Evolutionary conservation across 495 filamentous ascomycete genomes (phyloP), one percentile per base, ranked within the genome.

Genomic region (Hypomontagnella monticulosa): DNA sequence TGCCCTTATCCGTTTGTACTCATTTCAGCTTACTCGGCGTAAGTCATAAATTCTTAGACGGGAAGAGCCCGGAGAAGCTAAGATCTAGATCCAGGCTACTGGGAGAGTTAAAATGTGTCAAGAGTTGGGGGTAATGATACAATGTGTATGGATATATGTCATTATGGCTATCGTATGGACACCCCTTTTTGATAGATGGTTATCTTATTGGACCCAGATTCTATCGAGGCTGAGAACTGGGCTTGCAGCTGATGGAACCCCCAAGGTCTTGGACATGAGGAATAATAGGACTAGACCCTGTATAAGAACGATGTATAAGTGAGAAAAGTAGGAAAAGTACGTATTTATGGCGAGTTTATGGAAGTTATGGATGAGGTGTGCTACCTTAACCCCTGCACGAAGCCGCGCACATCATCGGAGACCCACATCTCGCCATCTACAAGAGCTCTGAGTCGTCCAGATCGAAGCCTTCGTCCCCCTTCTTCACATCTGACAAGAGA

Each of bases 381-480:
- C 38, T 42, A 42, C 16, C 30, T 44, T 15, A 47, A 41, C 30
- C 54, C 59, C 59, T 61, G 57, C 38, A 53, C 20, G 40, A 46
- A 44, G 41, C 53, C 54, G 47, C 47, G 54, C 65, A 68, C 65
- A 68, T 57, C 65, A 68, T 68, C 59, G 54, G 5, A 15, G 65
- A 59, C 65, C 65, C 65, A 63, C 59, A 63, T 63, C 32, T 59
- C 65, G 65, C 37, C 65, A 68, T 68, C 65, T 68, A 36, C 49
- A 55, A 36, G 58, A 49, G 34, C 30, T 63, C 43, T 27, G 49
- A 54, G 59, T 68, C 65, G 65, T 56, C 65, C 34, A 41, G 37
- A 37, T 10, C 18, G 8, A 34, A 37, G 16, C 16, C 49, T 23
- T 38, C 12, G 23, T 53, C 8, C 18, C 20, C 19, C 9, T 27